Conservation (phyloP, 108 stramenopile genomes). For the Schizochytrium sp. region DNA sequence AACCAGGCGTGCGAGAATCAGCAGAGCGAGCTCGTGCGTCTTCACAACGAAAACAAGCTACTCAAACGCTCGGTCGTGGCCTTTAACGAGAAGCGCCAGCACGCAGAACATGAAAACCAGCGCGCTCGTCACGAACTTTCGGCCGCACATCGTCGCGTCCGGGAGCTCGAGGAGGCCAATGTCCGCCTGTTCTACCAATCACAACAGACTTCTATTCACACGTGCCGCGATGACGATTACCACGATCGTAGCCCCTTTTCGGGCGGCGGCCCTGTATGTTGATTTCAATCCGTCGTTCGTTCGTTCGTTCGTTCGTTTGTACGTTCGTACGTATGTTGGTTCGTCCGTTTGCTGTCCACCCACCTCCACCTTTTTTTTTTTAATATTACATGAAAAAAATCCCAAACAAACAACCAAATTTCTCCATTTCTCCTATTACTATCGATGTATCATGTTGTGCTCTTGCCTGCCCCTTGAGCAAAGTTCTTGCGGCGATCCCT, state of each 20-base stretch:
- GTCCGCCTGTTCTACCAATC: not conserved
- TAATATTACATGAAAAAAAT: too few relatives aligned
- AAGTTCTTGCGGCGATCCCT: too few relatives aligned
- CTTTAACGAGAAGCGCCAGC: not conserved
- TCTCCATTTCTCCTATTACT: too few relatives aligned
- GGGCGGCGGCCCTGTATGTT: slow-evolving; percentile 11
- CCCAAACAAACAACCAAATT: too few relatives aligned
- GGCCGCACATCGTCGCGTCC: not conserved
- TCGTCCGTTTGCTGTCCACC: too few relatives aligned
- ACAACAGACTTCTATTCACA: not conserved
- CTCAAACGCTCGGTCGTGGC: not conserved
- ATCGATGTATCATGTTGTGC: too few relatives aligned
- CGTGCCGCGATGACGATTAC: not conserved
- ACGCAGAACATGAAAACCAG: not conserved
- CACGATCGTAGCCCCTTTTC: not conserved
- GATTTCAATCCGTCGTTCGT: not conserved
- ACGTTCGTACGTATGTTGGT: too few relatives aligned
- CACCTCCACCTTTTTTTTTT: too few relatives aligned
- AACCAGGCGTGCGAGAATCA: not conserved
- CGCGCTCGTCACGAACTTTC: not conserved
- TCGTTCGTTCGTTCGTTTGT: too few relatives aligned
- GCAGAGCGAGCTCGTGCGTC: not conserved
- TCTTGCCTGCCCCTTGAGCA: too few relatives aligned
- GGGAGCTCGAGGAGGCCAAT: not conserved
- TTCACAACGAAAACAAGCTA: slow-evolving; percentile 5